phyloP scores from a whole-genome alignment of 164 flowering plant species.

The Vitis cinerea region DNA sequence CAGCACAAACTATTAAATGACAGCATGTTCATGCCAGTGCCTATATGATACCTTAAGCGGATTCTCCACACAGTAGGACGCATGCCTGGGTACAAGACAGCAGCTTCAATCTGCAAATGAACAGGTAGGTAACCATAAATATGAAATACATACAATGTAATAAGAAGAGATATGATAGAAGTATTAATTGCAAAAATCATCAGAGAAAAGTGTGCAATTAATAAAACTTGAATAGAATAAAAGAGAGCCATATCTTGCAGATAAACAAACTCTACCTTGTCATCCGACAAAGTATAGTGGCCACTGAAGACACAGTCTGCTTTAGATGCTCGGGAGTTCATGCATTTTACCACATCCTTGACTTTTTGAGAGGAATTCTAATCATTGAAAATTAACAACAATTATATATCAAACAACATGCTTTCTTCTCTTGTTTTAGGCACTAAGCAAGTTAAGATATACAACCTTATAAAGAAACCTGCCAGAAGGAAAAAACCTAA shows the following conservation, averaged over 20 bases:
- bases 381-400: conserved; percentile 9
- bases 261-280: conserved; percentile 54
- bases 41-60: conserved; percentile 64
- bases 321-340: conserved; percentile 78
- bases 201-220: no score
- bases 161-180: neutral
- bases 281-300: conserved; percentile 73
- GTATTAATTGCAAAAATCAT: no score
- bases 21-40: neutral
- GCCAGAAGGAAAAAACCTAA: conserved; percentile 87
- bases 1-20: neutral
- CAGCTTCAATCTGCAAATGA: conserved; percentile 81
- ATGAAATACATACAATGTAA: neutral
- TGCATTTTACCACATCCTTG: conserved; percentile 78
- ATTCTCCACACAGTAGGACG: conserved; percentile 89
- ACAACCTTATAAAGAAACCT: conserved; percentile 89
- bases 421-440: neutral
- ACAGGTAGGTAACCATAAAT: neutral
- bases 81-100: conserved; percentile 85
- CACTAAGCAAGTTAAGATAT: conserved; percentile 1
- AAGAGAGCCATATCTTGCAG: neutral
- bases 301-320: conserved; percentile 69
- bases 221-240: neutral
- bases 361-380: conserved; percentile 89
- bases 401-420: conserved; percentile 3